Evolutionary conservation across 2,329 filamentous ascomycete species (phyloP).

Genomic region (Epichloe festucae): DNA sequence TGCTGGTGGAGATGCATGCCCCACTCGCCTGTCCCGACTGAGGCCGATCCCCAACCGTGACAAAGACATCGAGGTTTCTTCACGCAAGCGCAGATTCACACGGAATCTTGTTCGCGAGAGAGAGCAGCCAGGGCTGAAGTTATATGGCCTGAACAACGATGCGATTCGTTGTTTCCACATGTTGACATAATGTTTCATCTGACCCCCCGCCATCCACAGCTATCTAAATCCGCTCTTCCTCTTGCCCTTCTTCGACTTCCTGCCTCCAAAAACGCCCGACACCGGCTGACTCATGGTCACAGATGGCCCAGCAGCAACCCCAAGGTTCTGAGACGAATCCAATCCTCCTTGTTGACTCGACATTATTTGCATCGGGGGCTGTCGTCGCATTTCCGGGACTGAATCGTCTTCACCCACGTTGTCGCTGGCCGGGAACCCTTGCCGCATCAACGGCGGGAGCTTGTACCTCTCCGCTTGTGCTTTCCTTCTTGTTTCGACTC

Average conservation of each 20-base stretch:
- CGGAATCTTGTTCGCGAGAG: too few species aligned
- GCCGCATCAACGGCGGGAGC: conserved; percentile 16
- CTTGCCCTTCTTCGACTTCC: conserved; percentile 31
- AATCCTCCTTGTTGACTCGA: conserved; percentile 22
- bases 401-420: conserved; percentile 4
- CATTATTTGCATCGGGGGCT: conserved; percentile 17
- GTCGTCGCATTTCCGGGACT: conserved; percentile 8
- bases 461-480: conserved; percentile 22
- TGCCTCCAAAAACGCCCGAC: conserved; percentile 32
- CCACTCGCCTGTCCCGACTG: too few species aligned
- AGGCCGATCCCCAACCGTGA: too few species aligned
- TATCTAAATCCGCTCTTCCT: conserved; percentile 29
- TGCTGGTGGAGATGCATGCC: too few species aligned
- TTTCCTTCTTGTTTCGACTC: conserved; percentile 20
- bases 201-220: not conserved
- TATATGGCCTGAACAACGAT: too few species aligned
- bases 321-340: conserved; percentile 22
- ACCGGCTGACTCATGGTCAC: conserved; percentile 33
- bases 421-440: conserved; percentile 9
- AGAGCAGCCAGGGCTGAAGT: too few species aligned
- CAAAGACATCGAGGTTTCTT: too few species aligned
- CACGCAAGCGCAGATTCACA: too few species aligned
- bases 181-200: too few species aligned
- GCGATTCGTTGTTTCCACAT: too few species aligned
- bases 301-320: conserved; percentile 14